phyloP scores from a whole-genome alignment of 192 early-diverging fungal species.

The Coemansia sp. region DNA sequence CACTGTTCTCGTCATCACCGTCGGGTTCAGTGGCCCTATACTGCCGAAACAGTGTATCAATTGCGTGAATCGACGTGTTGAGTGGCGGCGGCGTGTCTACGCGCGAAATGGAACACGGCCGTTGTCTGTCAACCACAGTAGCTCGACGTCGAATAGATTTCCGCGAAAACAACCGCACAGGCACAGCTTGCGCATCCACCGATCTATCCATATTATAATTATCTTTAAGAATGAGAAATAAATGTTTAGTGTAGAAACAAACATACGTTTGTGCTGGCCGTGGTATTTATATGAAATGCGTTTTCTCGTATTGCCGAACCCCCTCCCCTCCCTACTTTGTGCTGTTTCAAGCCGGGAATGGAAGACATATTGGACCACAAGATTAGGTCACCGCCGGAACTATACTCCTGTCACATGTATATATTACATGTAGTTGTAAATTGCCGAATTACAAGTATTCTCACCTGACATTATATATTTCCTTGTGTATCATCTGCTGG shows the following conservation, averaged over 20 bases:
- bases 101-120: conserved; percentile 18
- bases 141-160: neutral
- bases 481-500: too few relatives aligned
- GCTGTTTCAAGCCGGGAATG: too few relatives aligned
- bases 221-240: neutral
- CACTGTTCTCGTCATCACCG: neutral
- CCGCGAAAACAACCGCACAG: neutral
- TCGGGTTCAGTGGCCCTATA: neutral
- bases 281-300: neutral
- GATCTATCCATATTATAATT: neutral
- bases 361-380: too few relatives aligned
- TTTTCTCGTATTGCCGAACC: too few relatives aligned
- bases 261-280: neutral
- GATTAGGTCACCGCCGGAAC: neutral
- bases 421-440: neutral
- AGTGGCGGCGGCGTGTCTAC: conserved; percentile 18
- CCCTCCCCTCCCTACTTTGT: too few relatives aligned
- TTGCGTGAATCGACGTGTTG: conserved; percentile 22
- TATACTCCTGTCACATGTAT: neutral
- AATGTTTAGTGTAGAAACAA: neutral
- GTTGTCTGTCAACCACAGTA: neutral
- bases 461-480: too few relatives aligned
- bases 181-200: neutral
- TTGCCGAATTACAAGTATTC: neutral
- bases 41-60: conserved; percentile 28